These are phyloP conservation scores for Stephania yunnanensis DNA, from an alignment of 164 flowering plant genomes.

Conservation along the genomic window DNA sequence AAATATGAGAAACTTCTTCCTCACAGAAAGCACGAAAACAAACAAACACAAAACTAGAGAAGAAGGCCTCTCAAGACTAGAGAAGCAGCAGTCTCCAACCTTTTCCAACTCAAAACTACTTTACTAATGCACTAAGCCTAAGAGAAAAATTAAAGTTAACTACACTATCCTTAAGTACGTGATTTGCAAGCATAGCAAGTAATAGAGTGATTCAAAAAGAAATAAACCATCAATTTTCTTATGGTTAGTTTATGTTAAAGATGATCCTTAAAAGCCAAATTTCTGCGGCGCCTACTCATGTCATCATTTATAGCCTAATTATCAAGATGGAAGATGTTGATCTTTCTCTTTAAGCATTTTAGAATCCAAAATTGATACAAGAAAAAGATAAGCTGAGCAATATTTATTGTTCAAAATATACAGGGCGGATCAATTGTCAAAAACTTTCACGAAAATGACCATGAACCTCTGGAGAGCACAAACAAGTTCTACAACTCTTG, in stretches of 20 bases:
- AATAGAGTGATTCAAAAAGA: constrained; percentile 43
- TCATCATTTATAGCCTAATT: neutral
- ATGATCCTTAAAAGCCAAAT: neutral
- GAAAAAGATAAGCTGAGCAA: too few species aligned
- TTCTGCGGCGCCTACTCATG: neutral
- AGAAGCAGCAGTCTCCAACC: too few species aligned
- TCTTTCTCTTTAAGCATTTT: neutral
- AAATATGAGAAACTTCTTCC: too few species aligned
- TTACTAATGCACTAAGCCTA: too few species aligned
- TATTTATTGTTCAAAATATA: constrained; percentile 27
- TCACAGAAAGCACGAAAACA: too few species aligned
- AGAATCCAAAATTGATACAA: too few species aligned
- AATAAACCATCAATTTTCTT: constrained; percentile 39
- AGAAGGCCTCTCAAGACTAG: too few species aligned
- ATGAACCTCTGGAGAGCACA: constrained; percentile 33
- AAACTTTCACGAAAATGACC: constrained; percentile 29
- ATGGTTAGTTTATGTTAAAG: constrained; percentile 18
- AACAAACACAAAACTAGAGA: too few species aligned
- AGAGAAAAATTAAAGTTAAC: too few species aligned
- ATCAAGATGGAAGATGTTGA: too few species aligned
- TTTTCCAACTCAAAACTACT: too few species aligned
- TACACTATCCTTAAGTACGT: constrained; percentile 2
- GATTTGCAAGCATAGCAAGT: constrained; percentile 34
- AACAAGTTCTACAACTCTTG: constrained; percentile 25
- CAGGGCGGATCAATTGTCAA: constrained; percentile 33